Conservation (phyloP, 2,329 filamentous ascomycete species). For the Claviceps maximensis region DNA sequence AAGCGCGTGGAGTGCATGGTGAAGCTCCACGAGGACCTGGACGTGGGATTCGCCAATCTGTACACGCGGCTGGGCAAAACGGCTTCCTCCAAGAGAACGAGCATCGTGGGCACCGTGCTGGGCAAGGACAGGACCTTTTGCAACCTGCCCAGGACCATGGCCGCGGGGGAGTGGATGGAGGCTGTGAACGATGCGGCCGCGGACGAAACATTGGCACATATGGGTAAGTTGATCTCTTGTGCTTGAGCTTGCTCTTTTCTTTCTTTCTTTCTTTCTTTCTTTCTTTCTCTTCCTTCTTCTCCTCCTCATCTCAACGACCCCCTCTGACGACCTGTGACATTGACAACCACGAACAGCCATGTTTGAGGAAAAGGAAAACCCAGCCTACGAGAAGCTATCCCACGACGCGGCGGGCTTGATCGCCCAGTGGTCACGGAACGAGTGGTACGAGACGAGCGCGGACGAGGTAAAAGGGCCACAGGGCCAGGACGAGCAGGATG, state of each 20-base stretch:
- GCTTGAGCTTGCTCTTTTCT: slow-evolving; percentile 12
- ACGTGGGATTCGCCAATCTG: slow-evolving; percentile 70
- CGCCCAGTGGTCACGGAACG: slow-evolving; percentile 47
- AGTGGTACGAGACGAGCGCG: slow-evolving; percentile 43
- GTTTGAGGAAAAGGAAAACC: slow-evolving; percentile 62
- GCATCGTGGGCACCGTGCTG: slow-evolving; percentile 44
- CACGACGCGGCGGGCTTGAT: slow-evolving; percentile 53
- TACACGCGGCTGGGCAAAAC: slow-evolving; percentile 72
- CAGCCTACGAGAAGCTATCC: slow-evolving; percentile 56
- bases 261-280: neutral
- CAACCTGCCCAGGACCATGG: slow-evolving; percentile 52
- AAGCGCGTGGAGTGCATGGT: slow-evolving; percentile 57
- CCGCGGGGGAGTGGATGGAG: slow-evolving; percentile 48
- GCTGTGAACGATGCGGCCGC: slow-evolving; percentile 65
- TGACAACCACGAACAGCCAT: slow-evolving; percentile 37
- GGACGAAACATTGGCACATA: slow-evolving; percentile 74
- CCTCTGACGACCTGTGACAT: slow-evolving; percentile 5
- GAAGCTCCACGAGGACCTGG: slow-evolving; percentile 49
- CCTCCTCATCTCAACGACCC: too few relatives aligned
- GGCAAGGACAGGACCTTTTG: slow-evolving; percentile 77
- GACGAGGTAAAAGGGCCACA: slow-evolving; percentile 2
- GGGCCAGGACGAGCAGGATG: neutral
- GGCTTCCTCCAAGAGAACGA: slow-evolving; percentile 39
- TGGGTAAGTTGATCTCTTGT: slow-evolving; percentile 36
- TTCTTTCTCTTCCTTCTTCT: neutral